Evolutionary conservation across 345 rosid species (phyloP).

Genomic region (Linum trigynum): DNA sequence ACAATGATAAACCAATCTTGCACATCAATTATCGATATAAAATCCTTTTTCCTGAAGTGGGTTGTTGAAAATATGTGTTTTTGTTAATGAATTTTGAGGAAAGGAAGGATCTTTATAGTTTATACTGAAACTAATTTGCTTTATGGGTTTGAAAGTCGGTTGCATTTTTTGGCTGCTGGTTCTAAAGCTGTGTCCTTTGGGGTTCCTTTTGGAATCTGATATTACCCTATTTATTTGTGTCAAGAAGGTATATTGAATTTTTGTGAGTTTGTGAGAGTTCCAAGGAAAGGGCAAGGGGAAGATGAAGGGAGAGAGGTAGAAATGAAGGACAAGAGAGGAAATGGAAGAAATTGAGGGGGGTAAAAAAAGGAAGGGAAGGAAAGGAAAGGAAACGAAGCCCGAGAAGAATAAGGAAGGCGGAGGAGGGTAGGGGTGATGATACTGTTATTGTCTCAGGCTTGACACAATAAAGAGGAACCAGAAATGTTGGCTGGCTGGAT

Average conservation of each 20-base stretch:
- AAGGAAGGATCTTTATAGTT: too few relatives aligned
- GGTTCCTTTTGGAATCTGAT: not conserved
- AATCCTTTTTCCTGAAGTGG: too few relatives aligned
- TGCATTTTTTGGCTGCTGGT: constrained; percentile 13
- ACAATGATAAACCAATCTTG: too few relatives aligned
- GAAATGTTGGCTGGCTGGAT: not conserved
- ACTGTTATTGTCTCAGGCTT: constrained; percentile 47
- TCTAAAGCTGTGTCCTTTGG: not conserved
- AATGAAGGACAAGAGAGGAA: too few relatives aligned
- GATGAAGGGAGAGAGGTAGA: constrained; percentile 25
- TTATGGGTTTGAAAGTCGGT: constrained; percentile 20
- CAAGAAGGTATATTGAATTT: not conserved
- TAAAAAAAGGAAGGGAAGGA: too few relatives aligned
- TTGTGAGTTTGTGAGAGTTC: constrained; percentile 29
- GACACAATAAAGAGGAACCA: constrained; percentile 76
- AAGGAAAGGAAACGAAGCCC: too few relatives aligned
- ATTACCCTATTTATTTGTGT: constrained; percentile 6
- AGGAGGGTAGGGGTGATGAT: too few relatives aligned
- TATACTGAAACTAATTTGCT: constrained; percentile 13
- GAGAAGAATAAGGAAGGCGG: too few relatives aligned
- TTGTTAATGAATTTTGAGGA: too few relatives aligned
- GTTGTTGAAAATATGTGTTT: too few relatives aligned
- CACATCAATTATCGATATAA: too few relatives aligned
- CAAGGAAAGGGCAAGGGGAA: constrained; percentile 30
- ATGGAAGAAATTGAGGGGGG: too few relatives aligned